Percentiles rank a stretch among this genome's conserved stretches.
These are phyloP conservation scores for Aspergillus floridensis DNA, from an alignment of 2,329 filamentous ascomycete genomes.

Conservation along the genomic window DNA sequence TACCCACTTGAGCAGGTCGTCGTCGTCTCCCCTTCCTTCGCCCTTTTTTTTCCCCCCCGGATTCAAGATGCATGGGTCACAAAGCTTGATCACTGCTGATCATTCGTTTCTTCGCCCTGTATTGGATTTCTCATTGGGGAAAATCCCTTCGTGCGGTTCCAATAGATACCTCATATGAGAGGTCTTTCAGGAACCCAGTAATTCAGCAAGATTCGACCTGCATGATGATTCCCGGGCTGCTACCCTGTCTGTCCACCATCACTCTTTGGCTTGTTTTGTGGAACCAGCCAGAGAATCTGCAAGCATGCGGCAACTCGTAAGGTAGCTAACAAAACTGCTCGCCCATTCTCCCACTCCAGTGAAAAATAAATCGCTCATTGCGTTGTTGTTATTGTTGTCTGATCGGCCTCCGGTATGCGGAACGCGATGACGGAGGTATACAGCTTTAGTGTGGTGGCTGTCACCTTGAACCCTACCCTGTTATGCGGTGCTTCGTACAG, in stretches of 20 bases:
- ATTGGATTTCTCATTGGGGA: neutral
- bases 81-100: slow-evolving; percentile 14
- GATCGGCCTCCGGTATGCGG: neutral
- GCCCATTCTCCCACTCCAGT: neutral
- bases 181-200: neutral
- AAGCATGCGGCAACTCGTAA: neutral
- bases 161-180: neutral
- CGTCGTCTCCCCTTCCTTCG: neutral
- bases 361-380: neutral
- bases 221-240: neutral
- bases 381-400: neutral
- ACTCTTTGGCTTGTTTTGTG: neutral
- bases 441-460: neutral
- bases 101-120: neutral
- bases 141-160: neutral
- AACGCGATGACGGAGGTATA: neutral
- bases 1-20: slow-evolving; percentile 6
- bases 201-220: neutral
- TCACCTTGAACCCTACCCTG: neutral
- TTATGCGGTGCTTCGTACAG: neutral
- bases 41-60: neutral
- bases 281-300: neutral
- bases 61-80: slow-evolving; percentile 12
- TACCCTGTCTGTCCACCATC: neutral
- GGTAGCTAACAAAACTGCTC: neutral